These are phyloP conservation scores for Cyamopsis tetragonoloba DNA, from an alignment of 306 rosid genomes.

Conservation along the genomic window DNA sequence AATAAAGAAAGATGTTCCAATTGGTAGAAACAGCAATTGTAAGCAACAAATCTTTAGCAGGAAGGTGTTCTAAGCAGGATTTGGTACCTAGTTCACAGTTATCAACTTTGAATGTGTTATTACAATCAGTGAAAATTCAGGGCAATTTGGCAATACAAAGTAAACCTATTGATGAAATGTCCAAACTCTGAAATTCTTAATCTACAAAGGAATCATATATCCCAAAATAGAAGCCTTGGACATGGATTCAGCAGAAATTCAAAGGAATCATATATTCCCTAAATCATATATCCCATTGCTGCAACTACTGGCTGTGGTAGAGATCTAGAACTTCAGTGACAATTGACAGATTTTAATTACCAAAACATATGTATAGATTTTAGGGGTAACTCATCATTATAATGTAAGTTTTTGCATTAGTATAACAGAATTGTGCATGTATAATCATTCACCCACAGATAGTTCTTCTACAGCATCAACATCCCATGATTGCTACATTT, in stretches of 20 bases:
- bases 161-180: conserved; percentile 19
- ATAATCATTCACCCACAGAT: too few species aligned
- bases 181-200: conserved; percentile 26
- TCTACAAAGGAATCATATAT: conserved; percentile 20
- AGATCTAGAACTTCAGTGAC: conserved; percentile 47
- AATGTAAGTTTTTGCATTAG: conserved; percentile 8
- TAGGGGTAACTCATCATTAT: conserved; percentile 36
- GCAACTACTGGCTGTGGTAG: conserved; percentile 37
- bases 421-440: conserved; percentile 19
- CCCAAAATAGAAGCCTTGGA: conserved; percentile 36
- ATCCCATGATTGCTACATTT: neutral
- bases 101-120: conserved; percentile 26
- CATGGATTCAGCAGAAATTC: conserved; percentile 33
- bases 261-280: too few species aligned
- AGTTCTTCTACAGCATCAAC: neutral
- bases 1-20: conserved; percentile 85
- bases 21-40: conserved; percentile 55
- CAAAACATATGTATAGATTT: conserved; percentile 54
- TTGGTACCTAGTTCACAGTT: conserved; percentile 31
- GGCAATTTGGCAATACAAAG: conserved; percentile 28
- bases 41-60: conserved; percentile 33
- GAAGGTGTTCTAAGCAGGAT: conserved; percentile 34
- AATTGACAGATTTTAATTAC: conserved; percentile 44
- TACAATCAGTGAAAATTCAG: conserved; percentile 28
- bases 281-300: conserved; percentile 52